Conservation (phyloP, 495 filamentous ascomycete species). For the Lentithecium fluviatile region DNA sequence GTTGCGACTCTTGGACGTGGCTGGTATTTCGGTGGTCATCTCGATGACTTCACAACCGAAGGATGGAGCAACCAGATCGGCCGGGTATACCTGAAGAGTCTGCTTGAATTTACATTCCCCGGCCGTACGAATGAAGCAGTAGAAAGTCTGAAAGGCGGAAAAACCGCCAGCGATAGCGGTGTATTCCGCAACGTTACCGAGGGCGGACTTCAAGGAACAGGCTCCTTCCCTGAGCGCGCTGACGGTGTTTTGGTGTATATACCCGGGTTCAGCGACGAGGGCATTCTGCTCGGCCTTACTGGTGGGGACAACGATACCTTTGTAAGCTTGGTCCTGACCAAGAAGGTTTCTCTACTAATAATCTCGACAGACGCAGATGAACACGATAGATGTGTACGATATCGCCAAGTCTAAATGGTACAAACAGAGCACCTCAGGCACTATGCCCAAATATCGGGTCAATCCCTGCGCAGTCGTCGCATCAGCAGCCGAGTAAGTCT, state of each 20-base stretch:
- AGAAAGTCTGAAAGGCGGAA: constrained; percentile 47
- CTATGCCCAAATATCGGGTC: constrained; percentile 62
- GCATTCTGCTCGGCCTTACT: constrained; percentile 67
- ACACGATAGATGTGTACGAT: constrained; percentile 72
- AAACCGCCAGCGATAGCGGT: constrained; percentile 55
- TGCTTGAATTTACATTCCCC: constrained; percentile 73
- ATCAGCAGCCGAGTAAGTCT: constrained; percentile 53
- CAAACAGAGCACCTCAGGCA: constrained; percentile 66
- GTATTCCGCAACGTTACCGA: constrained; percentile 69
- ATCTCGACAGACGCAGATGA: constrained; percentile 58
- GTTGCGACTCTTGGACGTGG: constrained; percentile 65
- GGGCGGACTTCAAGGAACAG: constrained; percentile 61
- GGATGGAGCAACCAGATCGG: constrained; percentile 65
- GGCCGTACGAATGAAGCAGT: constrained; percentile 61
- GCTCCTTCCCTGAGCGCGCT: constrained; percentile 67
- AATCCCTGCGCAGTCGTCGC: constrained; percentile 72
- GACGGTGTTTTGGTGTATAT: constrained; percentile 70
- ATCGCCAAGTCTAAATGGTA: constrained; percentile 76
- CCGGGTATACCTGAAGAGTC: constrained; percentile 66
- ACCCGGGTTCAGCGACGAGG: constrained; percentile 67
- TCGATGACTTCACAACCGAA: constrained; percentile 63
- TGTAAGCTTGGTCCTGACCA: constrained; percentile 39
- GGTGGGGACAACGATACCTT: constrained; percentile 65
- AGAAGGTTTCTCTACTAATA: neutral
- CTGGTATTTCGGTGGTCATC: constrained; percentile 75